phyloP scores from a whole-genome alignment of 306 rosid genomes.

The Quercus berberidifolia region DNA sequence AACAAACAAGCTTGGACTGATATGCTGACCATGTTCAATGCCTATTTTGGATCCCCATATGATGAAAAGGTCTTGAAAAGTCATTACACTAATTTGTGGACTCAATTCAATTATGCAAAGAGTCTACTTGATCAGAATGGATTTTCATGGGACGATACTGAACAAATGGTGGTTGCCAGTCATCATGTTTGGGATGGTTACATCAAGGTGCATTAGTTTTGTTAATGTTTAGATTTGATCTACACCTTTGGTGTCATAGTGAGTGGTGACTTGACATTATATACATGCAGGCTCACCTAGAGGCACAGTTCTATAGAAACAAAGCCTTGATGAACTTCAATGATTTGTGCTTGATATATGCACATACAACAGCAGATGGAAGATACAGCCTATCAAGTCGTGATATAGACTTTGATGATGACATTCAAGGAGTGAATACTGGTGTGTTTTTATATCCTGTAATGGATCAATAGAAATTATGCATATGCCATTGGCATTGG shows the following conservation, averaged over 20 bases:
- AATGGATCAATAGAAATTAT: constrained; percentile 9
- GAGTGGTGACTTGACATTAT: too few species aligned
- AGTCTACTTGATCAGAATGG: constrained; percentile 50
- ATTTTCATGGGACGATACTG: constrained; percentile 46
- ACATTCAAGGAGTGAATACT: not conserved
- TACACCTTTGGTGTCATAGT: not conserved
- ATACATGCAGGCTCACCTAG: too few species aligned
- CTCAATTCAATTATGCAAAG: constrained; percentile 41
- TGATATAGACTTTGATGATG: too few species aligned
- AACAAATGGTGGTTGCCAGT: constrained; percentile 47
- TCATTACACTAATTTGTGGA: constrained; percentile 39
- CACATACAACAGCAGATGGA: too few species aligned
- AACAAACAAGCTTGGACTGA: constrained; percentile 59
- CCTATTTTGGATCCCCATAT: constrained; percentile 33
- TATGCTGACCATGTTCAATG: constrained; percentile 41
- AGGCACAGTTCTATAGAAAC: too few species aligned
- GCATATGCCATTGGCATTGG: not conserved
- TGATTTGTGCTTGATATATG: too few species aligned
- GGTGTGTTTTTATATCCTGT: not conserved
- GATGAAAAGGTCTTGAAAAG: constrained; percentile 43
- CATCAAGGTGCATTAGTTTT: constrained; percentile 28
- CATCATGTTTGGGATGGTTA: constrained; percentile 42
- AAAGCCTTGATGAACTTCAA: too few species aligned
- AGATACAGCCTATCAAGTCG: too few species aligned
- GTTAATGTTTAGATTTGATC: not conserved